phyloP scores from a whole-genome alignment of 768 basidiomycete genomes.

The Tylopilus subfusipes region DNA sequence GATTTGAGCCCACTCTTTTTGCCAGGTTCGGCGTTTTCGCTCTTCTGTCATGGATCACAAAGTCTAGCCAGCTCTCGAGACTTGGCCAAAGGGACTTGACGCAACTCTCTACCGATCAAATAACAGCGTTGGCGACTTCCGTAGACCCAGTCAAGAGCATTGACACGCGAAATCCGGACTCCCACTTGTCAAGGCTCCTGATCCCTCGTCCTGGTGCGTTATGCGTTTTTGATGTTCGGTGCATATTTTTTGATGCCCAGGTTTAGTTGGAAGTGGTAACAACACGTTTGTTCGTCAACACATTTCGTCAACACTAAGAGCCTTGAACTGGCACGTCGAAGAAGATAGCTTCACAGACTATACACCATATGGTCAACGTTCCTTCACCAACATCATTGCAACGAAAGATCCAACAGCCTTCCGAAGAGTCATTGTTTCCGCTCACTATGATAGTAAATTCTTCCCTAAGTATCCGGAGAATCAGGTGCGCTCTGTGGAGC shows the following conservation, averaged over 20 bases:
- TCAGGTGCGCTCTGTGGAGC: slow-evolving; percentile 48
- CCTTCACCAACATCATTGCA: slow-evolving; percentile 89
- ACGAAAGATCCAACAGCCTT: slow-evolving; percentile 89
- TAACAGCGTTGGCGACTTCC: slow-evolving; percentile 48
- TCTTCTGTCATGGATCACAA: slow-evolving; percentile 22
- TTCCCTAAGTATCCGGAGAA: slow-evolving; percentile 67
- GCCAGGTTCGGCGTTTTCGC: slow-evolving; percentile 8
- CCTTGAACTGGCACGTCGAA: slow-evolving; percentile 84
- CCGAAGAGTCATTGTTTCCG: slow-evolving; percentile 80
- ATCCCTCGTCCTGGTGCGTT: slow-evolving; percentile 78
- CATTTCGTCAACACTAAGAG: slow-evolving; percentile 66
- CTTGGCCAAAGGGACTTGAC: slow-evolving; percentile 37
- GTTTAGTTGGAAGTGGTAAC: slow-evolving; percentile 64
- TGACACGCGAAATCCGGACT: slow-evolving; percentile 59
- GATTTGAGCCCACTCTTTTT: slow-evolving; percentile 3
- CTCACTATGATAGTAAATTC: slow-evolving; percentile 93
- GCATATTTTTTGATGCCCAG: background rate
- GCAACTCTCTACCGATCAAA: slow-evolving; percentile 47
- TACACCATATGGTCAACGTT: slow-evolving; percentile 79
- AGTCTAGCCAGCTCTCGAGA: slow-evolving; percentile 29
- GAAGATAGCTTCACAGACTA: slow-evolving; percentile 72
- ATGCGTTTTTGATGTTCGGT: background rate
- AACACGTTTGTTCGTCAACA: slow-evolving; percentile 82
- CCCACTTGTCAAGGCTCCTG: slow-evolving; percentile 78
- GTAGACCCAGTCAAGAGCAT: slow-evolving; percentile 66